Conservation (phyloP, 257 asterid species). For the Datura wrightii region DNA sequence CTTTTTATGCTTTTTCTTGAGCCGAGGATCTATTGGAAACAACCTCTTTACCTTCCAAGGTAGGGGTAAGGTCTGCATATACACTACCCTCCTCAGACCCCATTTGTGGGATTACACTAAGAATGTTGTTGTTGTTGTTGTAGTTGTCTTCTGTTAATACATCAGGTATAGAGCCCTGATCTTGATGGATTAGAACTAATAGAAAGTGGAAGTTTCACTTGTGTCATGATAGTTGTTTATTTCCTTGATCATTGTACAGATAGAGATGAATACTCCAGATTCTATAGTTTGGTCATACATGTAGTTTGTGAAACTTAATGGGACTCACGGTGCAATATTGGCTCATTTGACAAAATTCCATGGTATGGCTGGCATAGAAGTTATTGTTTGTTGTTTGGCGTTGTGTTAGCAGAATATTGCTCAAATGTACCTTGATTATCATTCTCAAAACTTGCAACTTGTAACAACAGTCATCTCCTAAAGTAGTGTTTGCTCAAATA, state of each 20-base stretch:
- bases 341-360: slow-evolving; percentile 11
- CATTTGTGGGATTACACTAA: no score
- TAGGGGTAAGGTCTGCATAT: no score
- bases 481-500: slow-evolving; percentile 39
- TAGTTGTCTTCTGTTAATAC: not conserved
- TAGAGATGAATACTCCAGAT: slow-evolving; percentile 11
- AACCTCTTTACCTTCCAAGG: no score
- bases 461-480: slow-evolving; percentile 26
- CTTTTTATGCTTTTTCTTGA: no score
- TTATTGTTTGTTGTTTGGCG: slow-evolving; percentile 12
- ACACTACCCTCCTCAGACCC: no score
- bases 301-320: not conserved
- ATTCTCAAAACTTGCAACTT: slow-evolving; percentile 21
- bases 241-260: not conserved
- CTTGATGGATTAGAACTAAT: not conserved
- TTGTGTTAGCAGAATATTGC: not conserved
- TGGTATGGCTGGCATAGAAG: not conserved
- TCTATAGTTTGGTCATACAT: slow-evolving; percentile 2
- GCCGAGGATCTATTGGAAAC: no score
- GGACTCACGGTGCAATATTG: not conserved
- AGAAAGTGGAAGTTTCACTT: not conserved
- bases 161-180: not conserved
- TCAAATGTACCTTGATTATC: not conserved
- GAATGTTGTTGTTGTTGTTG: no score
- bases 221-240: not conserved